Conservation (phyloP, 768 basidiomycete species). For the Auricularia auricula-judae region DNA sequence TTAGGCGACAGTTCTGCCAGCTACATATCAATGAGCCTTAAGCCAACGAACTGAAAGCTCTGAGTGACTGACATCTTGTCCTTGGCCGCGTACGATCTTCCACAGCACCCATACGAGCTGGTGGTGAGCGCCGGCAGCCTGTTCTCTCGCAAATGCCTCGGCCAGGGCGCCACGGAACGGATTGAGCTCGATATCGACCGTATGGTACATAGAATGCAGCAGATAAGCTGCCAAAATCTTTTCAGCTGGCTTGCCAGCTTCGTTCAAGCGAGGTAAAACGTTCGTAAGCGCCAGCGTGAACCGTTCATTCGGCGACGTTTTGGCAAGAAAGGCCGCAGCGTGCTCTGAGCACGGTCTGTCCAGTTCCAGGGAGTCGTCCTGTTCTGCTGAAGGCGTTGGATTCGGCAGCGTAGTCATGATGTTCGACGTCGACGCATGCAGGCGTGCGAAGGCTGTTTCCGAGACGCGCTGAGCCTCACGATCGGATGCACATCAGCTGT, state of each 20-base stretch:
- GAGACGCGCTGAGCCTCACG: too few species aligned
- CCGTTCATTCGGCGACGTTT: background rate
- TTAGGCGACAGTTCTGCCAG: background rate
- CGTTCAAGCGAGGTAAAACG: background rate
- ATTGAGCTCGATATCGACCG: background rate
- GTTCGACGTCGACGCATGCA: too few species aligned
- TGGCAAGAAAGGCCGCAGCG: too few species aligned
- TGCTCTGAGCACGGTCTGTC: too few species aligned
- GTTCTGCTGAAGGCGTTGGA: too few species aligned
- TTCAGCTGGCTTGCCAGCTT: background rate
- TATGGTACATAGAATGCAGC: background rate
- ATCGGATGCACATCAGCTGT: too few species aligned
- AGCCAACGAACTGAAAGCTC: too few species aligned
- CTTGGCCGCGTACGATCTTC: background rate
- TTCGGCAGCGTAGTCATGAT: too few species aligned
- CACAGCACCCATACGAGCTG: background rate
- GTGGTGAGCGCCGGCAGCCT: background rate
- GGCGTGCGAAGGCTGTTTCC: too few species aligned
- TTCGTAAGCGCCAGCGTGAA: background rate
- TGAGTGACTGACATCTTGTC: background rate
- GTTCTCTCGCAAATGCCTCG: background rate
- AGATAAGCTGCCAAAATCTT: background rate
- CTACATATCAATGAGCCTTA: background rate
- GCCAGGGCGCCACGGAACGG: background rate
- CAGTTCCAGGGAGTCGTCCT: too few species aligned